Evolutionary conservation across 331 rosid genomes (phyloP).

Genomic region (Acacia pycnantha): DNA sequence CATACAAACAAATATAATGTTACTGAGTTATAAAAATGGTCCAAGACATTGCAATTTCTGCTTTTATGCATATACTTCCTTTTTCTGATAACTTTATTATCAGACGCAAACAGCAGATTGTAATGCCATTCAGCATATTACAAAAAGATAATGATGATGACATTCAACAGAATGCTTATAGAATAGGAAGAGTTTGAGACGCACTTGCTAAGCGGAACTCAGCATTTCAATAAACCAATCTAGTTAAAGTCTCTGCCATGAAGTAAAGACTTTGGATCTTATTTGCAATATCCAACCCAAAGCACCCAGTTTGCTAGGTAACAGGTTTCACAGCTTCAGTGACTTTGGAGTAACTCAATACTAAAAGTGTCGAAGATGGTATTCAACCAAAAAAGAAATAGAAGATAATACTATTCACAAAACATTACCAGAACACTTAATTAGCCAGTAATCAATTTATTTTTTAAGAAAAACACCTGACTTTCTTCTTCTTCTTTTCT

Average conservation of each 20-base stretch:
- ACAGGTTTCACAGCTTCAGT: neutral
- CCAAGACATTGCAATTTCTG: slow-evolving; percentile 5
- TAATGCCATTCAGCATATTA: neutral
- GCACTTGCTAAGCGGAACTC: neutral
- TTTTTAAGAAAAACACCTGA: neutral
- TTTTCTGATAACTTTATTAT: neutral
- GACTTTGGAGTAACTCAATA: slow-evolving; percentile 4
- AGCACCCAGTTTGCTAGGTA: neutral
- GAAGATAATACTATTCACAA: neutral
- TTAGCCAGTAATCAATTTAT: slow-evolving; percentile 13
- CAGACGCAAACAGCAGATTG: neutral
- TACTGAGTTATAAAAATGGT: slow-evolving; percentile 10
- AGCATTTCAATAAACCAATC: neutral
- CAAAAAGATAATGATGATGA: neutral
- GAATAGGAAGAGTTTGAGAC: neutral
- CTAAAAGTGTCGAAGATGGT: neutral
- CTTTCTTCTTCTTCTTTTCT: neutral
- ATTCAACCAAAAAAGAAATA: neutral
- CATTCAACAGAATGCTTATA: neutral
- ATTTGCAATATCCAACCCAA: neutral
- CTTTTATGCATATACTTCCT: neutral
- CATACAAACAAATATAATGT: slow-evolving; percentile 3
- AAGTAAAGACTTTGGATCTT: neutral
- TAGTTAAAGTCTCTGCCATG: neutral
- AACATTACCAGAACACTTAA: neutral